Percentiles rank a stretch among this genome's conserved stretches.
Conservation (phyloP, 179 eudicot genomes). For the Silene coronaria region DNA sequence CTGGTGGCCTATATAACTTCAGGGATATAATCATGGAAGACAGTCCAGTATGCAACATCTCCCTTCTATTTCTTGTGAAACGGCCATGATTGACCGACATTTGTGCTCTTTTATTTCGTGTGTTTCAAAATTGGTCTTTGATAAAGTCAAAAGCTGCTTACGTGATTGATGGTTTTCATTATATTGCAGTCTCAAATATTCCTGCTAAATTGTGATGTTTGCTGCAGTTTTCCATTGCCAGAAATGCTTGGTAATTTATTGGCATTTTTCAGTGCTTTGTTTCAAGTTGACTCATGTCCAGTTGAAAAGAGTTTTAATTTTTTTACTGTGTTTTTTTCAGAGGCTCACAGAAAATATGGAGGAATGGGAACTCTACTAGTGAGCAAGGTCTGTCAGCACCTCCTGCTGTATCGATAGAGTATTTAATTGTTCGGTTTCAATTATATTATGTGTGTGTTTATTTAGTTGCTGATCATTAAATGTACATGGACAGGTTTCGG, state of each 20-base stretch:
- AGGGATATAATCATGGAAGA: slow-evolving; percentile 93
- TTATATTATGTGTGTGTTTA: not conserved
- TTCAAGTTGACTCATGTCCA: slow-evolving; percentile 7
- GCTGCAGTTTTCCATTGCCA: slow-evolving; percentile 82
- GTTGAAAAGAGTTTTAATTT: not conserved
- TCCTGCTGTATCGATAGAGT: slow-evolving; percentile 1
- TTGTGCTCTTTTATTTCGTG: not conserved
- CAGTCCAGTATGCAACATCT: slow-evolving; percentile 43
- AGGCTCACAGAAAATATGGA: slow-evolving; percentile 78
- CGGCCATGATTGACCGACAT: not conserved
- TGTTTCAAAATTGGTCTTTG: not conserved
- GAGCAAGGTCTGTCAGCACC: slow-evolving; percentile 52
- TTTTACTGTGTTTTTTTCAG: slow-evolving; percentile 36
- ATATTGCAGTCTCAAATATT: slow-evolving; percentile 81
- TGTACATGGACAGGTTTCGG: slow-evolving; percentile 34
- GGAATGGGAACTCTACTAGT: slow-evolving; percentile 93
- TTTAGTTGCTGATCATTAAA: not conserved
- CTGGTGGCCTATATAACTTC: slow-evolving; percentile 78
- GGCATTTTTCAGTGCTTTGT: not conserved
- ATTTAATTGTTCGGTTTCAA: not conserved
- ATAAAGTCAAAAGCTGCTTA: not conserved
- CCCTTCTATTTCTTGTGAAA: slow-evolving; percentile 5
- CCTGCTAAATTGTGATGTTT: slow-evolving; percentile 80
- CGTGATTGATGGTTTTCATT: slow-evolving; percentile 10
- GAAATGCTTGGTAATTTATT: slow-evolving; percentile 69